Evolutionary conservation across 2,329 filamentous ascomycete genomes (phyloP).

Genomic region (Teratosphaeria pseudoeucalypti): DNA sequence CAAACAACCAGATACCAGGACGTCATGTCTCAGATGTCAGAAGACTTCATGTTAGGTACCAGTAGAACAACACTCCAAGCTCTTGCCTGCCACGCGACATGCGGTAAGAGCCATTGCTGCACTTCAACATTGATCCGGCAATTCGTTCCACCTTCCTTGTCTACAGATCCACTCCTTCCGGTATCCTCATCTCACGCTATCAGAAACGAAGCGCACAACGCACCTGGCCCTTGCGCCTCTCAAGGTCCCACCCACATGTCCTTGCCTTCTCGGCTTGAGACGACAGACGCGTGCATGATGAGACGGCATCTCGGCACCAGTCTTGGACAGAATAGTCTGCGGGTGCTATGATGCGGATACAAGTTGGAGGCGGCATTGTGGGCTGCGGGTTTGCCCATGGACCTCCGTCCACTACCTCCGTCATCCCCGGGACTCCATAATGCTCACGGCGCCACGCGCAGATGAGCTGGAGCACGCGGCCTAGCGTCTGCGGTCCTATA

Average conservation of each 20-base stretch:
- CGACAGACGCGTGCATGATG: neutral
- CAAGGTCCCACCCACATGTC: neutral
- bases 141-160: neutral
- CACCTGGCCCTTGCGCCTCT: neutral
- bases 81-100: neutral
- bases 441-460: neutral
- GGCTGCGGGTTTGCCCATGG: neutral
- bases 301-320: neutral
- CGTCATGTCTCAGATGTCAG: neutral
- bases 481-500: neutral
- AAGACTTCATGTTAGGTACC: neutral
- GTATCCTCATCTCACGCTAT: neutral
- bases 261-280: neutral
- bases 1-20: neutral
- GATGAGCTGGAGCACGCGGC: neutral
- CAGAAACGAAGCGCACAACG: neutral
- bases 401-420: neutral
- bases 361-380: neutral
- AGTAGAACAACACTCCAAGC: neutral
- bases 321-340: neutral
- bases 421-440: neutral
- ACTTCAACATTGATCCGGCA: neutral
- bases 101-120: neutral
- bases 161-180: neutral
- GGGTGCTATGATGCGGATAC: neutral